Evolutionary conservation across 306 rosid genomes (phyloP), one percentile per base, ranked within the genome.

Genomic region (Carpinus viminea): DNA sequence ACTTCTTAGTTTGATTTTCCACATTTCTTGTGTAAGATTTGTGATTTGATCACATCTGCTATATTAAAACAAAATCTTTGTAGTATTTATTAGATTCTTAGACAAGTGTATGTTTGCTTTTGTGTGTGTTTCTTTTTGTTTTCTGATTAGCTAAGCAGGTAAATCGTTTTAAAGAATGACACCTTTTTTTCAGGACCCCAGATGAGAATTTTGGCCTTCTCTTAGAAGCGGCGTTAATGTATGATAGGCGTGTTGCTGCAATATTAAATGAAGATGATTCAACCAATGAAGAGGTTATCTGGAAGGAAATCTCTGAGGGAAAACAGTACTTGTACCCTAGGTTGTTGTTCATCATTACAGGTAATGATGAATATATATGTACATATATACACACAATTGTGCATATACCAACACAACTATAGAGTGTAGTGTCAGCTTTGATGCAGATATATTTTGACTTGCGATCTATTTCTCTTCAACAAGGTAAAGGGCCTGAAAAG

Each of bases 141-240:
- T 20, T 70, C 60, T 73, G 70, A 61, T 74, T 68, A 24, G 82
- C 68, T 53, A 13, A 75, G 34, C 41, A 31, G 66, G 28, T 68
- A 70, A 43, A 64, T 79, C 76, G 43, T 76, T 85, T 77, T 10
- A 71, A 21, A 43, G 43, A 66, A 57, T 74, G 73, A 45, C 70
- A 66, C 65, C 31, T 36, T 72, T 85, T 76, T 51, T 80, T 61
- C 64, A 95, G 99, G 99, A 95, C 99, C 45, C 93, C 93, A 1
- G 99, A 95, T 84, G 99, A 95, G 85, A 98, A 95, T 88, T 95
- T 95, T 80, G 82, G 88, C 76, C 89, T 95, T 83, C 98, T 95
- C 81, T 83, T 93, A 83, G 99, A 93, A 91, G 98, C 99, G 78
- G 99, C 99, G 76, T 83, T 95, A 73, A 92, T 95, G 99, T 95